Percentiles rank a stretch among this genome's conserved stretches.
Evolutionary conservation across 2,329 filamentous ascomycete species (phyloP).

Genomic region (Nigrograna mackinnonii): DNA sequence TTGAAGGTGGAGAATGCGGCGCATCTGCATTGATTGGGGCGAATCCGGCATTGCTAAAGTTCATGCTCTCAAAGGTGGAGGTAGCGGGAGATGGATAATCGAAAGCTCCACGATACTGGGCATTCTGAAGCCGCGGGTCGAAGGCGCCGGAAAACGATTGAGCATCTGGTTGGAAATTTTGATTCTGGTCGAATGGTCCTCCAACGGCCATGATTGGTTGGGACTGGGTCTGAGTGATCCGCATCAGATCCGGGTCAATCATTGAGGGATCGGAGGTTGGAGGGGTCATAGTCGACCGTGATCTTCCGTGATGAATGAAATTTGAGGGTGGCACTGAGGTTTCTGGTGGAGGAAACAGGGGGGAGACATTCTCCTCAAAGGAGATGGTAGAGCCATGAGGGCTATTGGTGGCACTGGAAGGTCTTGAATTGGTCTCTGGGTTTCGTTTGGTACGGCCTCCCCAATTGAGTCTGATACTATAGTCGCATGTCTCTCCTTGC

Average conservation of each 20-base stretch:
- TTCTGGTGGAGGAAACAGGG: constrained; percentile 22
- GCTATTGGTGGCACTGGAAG: constrained; percentile 29
- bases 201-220: constrained; percentile 14
- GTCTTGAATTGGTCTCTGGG: constrained; percentile 35
- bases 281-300: constrained; percentile 24
- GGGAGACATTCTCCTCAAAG: constrained; percentile 26
- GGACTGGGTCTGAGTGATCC: constrained; percentile 16
- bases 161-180: constrained; percentile 10
- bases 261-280: constrained; percentile 21
- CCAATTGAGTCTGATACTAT: constrained; percentile 82
- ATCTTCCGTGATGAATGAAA: constrained; percentile 23
- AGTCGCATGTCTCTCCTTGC: constrained; percentile 75
- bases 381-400: constrained; percentile 32
- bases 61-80: constrained; percentile 18
- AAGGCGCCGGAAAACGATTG: constrained; percentile 8
- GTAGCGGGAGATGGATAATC: constrained; percentile 24
- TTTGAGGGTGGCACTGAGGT: constrained; percentile 11
- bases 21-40: constrained; percentile 18
- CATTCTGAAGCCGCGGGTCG: constrained; percentile 12
- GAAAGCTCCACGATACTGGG: constrained; percentile 22
- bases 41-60: constrained; percentile 13
- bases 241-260: constrained; percentile 31
- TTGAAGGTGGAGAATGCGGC: constrained; percentile 22
- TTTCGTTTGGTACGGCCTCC: constrained; percentile 70
- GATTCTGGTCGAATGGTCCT: constrained; percentile 16